Conservation (phyloP, 331 rosid species). For the Pyracantha coccinea region DNA sequence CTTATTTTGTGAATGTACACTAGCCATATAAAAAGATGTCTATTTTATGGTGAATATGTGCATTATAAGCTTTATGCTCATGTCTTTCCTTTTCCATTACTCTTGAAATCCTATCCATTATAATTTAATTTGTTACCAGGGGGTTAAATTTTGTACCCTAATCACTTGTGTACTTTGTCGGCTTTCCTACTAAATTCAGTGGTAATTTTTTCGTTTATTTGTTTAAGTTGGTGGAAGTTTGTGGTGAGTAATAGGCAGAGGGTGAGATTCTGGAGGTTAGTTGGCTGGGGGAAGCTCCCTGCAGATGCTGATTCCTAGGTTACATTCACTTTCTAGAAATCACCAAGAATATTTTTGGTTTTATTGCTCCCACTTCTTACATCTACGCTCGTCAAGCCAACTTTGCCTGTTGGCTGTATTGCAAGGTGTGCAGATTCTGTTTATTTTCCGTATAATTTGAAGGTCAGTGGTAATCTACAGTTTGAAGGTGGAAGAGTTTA, state of each 20-base stretch:
- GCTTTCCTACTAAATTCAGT: background rate
- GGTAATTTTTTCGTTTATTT: background rate
- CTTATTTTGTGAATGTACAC: too few relatives aligned
- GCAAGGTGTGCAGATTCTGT: too few relatives aligned
- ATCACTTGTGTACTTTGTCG: background rate
- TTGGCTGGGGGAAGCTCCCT: background rate
- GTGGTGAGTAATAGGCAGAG: background rate
- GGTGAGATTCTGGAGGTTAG: background rate
- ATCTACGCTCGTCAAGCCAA: background rate
- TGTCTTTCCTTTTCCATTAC: background rate
- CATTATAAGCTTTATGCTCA: background rate
- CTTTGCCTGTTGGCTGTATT: background rate
- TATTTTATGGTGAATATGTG: background rate
- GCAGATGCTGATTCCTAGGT: background rate
- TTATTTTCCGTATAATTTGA: background rate
- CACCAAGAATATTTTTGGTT: background rate
- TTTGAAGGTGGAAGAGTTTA: background rate
- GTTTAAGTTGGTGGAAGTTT: background rate
- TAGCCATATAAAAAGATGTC: background rate
- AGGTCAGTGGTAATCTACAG: background rate
- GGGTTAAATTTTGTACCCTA: background rate
- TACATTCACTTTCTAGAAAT: background rate
- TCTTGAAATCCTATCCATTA: background rate
- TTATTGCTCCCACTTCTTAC: background rate
- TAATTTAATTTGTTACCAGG: background rate